Conservation (phyloP, 148 eudicot species). For the Simmondsia chinensis region DNA sequence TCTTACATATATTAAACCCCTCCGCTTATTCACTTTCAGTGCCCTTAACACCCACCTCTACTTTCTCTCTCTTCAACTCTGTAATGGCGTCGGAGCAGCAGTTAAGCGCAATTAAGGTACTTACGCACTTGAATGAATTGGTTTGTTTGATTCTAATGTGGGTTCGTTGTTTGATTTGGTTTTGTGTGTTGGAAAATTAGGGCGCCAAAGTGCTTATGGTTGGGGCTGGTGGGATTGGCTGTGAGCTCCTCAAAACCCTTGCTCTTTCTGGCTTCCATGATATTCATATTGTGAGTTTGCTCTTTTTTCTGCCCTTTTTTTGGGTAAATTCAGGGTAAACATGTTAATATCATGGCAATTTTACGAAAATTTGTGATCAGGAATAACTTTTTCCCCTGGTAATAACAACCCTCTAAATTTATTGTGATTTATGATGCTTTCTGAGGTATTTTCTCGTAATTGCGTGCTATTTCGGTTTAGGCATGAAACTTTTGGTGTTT, state of each 20-base stretch:
- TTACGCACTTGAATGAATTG: neutral
- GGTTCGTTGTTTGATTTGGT: neutral
- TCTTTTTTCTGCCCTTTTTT: neutral
- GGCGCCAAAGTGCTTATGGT: constrained; percentile 91
- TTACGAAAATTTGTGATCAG: neutral
- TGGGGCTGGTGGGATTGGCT: constrained; percentile 98
- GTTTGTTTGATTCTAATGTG: constrained; percentile 6
- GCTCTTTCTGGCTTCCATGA: constrained; percentile 89
- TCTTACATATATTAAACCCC: too few relatives aligned
- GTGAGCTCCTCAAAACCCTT: constrained; percentile 92
- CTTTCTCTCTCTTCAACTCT: neutral
- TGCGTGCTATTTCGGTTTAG: too few relatives aligned
- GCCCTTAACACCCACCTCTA: neutral
- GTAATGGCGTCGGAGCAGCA: constrained; percentile 59
- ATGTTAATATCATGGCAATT: neutral
- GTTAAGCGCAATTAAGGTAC: constrained; percentile 55
- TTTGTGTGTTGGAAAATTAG: constrained; percentile 20
- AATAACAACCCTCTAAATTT: too few relatives aligned
- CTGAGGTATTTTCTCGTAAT: too few relatives aligned
- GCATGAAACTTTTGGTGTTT: too few relatives aligned
- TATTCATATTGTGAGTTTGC: constrained; percentile 65
- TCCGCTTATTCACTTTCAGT: too few relatives aligned
- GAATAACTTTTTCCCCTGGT: too few relatives aligned
- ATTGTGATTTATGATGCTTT: neutral
- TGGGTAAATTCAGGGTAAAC: neutral